Base-by-base conservation (phyloP, 2,329 filamentous ascomycete species). In the Phialophora verrucosa region DNA sequence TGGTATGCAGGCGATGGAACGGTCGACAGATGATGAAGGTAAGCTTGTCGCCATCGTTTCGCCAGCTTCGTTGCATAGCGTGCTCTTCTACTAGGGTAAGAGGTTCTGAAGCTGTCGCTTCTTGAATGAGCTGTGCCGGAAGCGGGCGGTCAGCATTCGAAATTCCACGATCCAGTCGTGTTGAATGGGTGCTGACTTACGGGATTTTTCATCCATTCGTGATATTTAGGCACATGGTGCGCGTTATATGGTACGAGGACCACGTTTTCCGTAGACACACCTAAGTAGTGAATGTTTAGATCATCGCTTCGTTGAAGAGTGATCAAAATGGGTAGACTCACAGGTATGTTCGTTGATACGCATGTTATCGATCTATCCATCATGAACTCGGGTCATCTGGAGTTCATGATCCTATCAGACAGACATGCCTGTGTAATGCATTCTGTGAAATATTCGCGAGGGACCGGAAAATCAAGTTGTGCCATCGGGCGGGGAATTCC, bases 191-290 rank as follows among this genome's bases (percentile, higher is more conserved):
- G 20, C 23, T 23, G 20, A 38, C 72, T 44, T 77, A 84, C 90
- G 59, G 89, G 84, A 74, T 95, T 89, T 81, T 93, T 85, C 93
- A 98, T 97, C 94, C 94, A 98, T 74, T 84, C 81, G 76, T 97
- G 92, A 76, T 97, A 97, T 44, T 84, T 88, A 17, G 84, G 84
- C 27, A 98, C 94, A 81, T 97, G 94, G 75, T 88, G 90, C 44
- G 83, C 79, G 69, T 90, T 89, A 78, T 97, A 97, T 0, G 93
- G 93, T 10, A 97, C 92, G 10, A 98, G 85, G 20, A 96, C 84
- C 53, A 91, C 82, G 58, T 82, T 82, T 4, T 84, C 78, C 1
- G 90, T 90, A 2, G 86, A 83, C 35, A 96, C 80, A 20, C 89
- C 92, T 96, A 71, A 38, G 25, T n/a, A 55, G 58, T 25, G 51